Evolutionary conservation across 2,329 filamentous ascomycete species (phyloP).

Genomic region (Diaporthe amygdali): DNA sequence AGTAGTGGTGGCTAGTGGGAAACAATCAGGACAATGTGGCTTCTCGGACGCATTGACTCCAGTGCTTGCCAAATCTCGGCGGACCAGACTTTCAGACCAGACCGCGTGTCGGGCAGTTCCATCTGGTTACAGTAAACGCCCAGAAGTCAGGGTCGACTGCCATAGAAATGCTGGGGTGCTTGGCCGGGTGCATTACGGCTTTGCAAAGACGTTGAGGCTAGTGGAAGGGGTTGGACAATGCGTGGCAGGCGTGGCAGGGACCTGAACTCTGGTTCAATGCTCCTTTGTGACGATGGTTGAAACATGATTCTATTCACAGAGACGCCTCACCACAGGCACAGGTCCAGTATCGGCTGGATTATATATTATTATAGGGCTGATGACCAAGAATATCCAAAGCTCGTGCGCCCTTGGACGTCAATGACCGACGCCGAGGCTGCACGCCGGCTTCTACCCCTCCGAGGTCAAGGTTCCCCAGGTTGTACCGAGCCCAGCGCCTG

Average conservation of each 20-base stretch:
- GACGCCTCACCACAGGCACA: neutral
- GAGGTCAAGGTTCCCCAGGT: neutral
- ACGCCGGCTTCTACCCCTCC: neutral
- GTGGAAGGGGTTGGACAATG: neutral
- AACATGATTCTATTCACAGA: neutral
- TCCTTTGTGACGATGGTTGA: neutral
- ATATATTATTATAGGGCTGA: slow-evolving; percentile 3
- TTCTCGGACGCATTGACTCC: neutral
- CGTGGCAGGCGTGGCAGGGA: slow-evolving; percentile 1
- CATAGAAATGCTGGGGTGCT: neutral
- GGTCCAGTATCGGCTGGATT: neutral
- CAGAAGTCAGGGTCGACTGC: neutral
- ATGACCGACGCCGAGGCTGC: neutral
- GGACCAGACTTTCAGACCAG: neutral
- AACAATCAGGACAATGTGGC: neutral
- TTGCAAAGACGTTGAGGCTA: neutral
- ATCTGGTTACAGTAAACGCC: neutral
- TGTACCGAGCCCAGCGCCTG: neutral
- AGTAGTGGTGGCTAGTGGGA: too few species aligned
- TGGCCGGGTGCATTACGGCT: neutral
- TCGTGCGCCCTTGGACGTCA: neutral
- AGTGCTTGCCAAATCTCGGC: slow-evolving; percentile 7
- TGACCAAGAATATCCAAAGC: neutral
- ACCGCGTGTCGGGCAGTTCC: neutral
- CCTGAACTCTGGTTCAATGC: slow-evolving; percentile 1